Evolutionary conservation across 768 basidiomycete genomes (phyloP), one percentile per base, ranked within the genome.

Genomic region (Lactifluus piperatus): DNA sequence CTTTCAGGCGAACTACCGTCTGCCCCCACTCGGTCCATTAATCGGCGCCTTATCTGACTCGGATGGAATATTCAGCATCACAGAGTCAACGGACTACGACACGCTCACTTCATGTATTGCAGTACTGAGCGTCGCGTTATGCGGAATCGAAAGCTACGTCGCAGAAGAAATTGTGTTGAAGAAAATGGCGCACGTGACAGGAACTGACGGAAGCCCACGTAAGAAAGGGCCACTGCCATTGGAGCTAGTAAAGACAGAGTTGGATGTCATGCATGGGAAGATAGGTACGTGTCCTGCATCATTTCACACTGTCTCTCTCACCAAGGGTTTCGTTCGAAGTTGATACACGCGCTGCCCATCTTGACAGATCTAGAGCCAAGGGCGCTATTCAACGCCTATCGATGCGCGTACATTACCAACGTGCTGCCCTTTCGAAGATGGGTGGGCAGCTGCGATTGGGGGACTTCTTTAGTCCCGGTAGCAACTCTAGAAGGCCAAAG

Each of bases 331-430:
- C 24, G 32, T 37, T 36, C 44, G 13, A 58, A 88, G 86, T 80
- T 47, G 88, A 91, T 67, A 83, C 82, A 3, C 84, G 86, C 47
- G 87, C 85, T 27, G 81, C 84, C 2, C 81, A 87, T 69, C 75
- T 91, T 34, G 88, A 90, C 62, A 82, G 89, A 48, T 88, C 88
- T 2, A 78, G 85, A 56, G 78, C 82, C 4, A 91, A 91, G 64
- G 84, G 81, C 3, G 77, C 79, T 0, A 70, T 90, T 50, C 85
- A 90, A 66, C 80, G 79, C 45, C 69, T 88, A 14, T 74, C 79
- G 9, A 77, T 85, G 74, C 79, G 83, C 24, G 71, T 90, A 13
- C 69, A 80, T 65, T 88, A 85, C 66, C 84, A 87, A 64, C 82
- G 79, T 8, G 62, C 65, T 51, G 72, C 72, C 9, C 66, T 71